Evolutionary conservation across 805 yeast genomes (phyloP).

Genomic region (Ogataea nonfermentans): DNA sequence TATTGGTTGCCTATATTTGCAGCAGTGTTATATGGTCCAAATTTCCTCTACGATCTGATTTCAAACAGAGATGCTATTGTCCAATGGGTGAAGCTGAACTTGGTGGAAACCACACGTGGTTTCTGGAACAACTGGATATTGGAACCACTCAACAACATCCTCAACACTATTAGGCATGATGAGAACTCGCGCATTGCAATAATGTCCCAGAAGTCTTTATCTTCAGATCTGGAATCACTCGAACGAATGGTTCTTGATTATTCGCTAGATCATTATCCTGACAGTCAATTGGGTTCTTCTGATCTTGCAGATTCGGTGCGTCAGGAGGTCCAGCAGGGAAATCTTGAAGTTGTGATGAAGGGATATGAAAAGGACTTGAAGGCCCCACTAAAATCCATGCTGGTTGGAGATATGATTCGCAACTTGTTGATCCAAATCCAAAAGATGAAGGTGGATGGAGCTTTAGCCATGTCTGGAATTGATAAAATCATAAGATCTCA

Average conservation of each 20-base stretch:
- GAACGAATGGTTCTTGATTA: slow-evolving; percentile 87
- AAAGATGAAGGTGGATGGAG: slow-evolving; percentile 94
- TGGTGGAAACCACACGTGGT: slow-evolving; percentile 63
- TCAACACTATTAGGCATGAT: slow-evolving; percentile 83
- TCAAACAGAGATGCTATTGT: slow-evolving; percentile 52
- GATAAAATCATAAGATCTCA: slow-evolving; percentile 87
- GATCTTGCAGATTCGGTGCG: slow-evolving; percentile 35
- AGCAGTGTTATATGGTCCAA: slow-evolving; percentile 52
- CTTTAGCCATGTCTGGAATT: slow-evolving; percentile 84
- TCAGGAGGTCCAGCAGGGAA: slow-evolving; percentile 62
- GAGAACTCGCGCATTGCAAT: slow-evolving; percentile 69
- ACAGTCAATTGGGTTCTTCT: slow-evolving; percentile 13
- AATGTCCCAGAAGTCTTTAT: slow-evolving; percentile 73
- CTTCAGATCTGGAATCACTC: slow-evolving; percentile 74
- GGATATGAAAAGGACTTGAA: slow-evolving; percentile 76
- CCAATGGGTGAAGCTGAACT: slow-evolving; percentile 55
- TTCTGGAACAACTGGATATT: slow-evolving; percentile 83
- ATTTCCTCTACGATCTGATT: slow-evolving; percentile 41
- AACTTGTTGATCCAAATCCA: slow-evolving; percentile 88
- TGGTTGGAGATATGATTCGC: slow-evolving; percentile 71
- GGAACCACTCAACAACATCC: slow-evolving; percentile 67
- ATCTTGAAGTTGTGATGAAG: slow-evolving; percentile 74
- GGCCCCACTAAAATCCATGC: slow-evolving; percentile 59
- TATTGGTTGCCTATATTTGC: slow-evolving; percentile 56
- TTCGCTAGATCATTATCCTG: slow-evolving; percentile 37